Evolutionary conservation across 2,329 filamentous ascomycete species (phyloP), one percentile per base, ranked within the genome.

Genomic region (Botryosphaeria dothidea): DNA sequence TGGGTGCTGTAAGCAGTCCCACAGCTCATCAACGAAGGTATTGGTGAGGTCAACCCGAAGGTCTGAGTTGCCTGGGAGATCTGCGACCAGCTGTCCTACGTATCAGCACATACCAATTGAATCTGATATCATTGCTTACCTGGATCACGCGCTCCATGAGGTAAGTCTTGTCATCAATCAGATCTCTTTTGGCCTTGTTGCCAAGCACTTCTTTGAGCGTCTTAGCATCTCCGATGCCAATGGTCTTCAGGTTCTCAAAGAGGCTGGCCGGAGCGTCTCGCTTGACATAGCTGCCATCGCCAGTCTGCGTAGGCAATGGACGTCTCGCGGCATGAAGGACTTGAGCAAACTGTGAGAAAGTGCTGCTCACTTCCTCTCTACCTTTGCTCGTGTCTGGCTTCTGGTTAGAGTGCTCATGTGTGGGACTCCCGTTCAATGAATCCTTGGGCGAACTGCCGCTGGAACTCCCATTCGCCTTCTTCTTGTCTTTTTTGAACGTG

Each of bases 121-220:
- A 27, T 11, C 3, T 8, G 7, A 7, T 11, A 54, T 7, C n/a
- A 21, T n/a, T 9, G 13, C 73, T 68, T 74, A 81, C 80, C 70
- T 83, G 85, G 66, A 92, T 92, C 4, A 90, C 83, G 7, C 86
- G 82, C 75, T 92, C 90, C 87, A 92, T 91, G 49, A 92, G 80
- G 82, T 92, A 90, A 1, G 88, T 90, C 78, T 90, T 91, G 79
- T 94, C 92, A 70, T 94, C 88, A 4, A 86, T 77, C 11, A 89
- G 81, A 54, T 86, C 83, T 1, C 90, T 88, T 69, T 86, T 88
- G 34, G 88, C 75, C 76, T 91, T 88, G 67, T 80, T 82, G 63
- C 85, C 83, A 65, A 92, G 79, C 49, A 90, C 73, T 68, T 92
- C 90, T 81, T 76, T 71, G 41, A 77, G 66, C 65, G 72, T 76